Evolutionary conservation across 495 filamentous ascomycete species (phyloP).

Genomic region (Chlorociboria aeruginascens): DNA sequence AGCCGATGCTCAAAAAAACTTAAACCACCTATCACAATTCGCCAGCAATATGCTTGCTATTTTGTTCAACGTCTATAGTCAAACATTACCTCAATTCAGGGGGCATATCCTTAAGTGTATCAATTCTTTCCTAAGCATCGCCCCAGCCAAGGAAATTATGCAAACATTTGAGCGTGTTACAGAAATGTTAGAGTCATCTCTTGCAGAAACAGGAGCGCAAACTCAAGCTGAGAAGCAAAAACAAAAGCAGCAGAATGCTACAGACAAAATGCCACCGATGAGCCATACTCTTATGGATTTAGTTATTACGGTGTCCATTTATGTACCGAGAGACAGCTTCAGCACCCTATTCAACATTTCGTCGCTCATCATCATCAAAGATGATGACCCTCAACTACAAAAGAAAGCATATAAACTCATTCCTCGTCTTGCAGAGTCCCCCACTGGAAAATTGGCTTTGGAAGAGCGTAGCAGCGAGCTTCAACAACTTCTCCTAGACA

Average conservation of each 20-base stretch:
- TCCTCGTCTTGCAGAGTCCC: conserved; percentile 71
- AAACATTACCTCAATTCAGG: conserved; percentile 84
- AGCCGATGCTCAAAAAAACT: conserved; percentile 58
- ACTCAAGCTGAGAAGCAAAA: conserved; percentile 45
- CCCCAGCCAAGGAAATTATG: conserved; percentile 58
- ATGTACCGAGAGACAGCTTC: conserved; percentile 77
- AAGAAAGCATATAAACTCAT: conserved; percentile 99
- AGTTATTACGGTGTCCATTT: conserved; percentile 87
- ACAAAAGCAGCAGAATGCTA: conserved; percentile 42
- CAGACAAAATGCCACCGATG: conserved; percentile 75
- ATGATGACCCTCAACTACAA: conserved; percentile 83
- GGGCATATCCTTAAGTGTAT: conserved; percentile 86
- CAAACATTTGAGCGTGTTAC: conserved; percentile 80
- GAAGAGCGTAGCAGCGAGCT: conserved; percentile 60
- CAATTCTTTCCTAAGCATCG: conserved; percentile 86
- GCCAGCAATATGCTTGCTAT: conserved; percentile 84
- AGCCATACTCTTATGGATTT: conserved; percentile 93
- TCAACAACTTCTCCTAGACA: conserved; percentile 63
- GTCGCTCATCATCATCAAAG: conserved; percentile 60
- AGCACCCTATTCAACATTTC: conserved; percentile 72
- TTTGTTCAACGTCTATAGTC: conserved; percentile 94
- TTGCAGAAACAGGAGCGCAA: conserved; percentile 45
- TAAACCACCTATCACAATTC: conserved; percentile 64
- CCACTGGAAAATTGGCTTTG: conserved; percentile 59
- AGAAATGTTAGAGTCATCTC: conserved; percentile 63